Evolutionary conservation across 2,329 filamentous ascomycete genomes (phyloP).

Genomic region (Blastomyces gilchristii): DNA sequence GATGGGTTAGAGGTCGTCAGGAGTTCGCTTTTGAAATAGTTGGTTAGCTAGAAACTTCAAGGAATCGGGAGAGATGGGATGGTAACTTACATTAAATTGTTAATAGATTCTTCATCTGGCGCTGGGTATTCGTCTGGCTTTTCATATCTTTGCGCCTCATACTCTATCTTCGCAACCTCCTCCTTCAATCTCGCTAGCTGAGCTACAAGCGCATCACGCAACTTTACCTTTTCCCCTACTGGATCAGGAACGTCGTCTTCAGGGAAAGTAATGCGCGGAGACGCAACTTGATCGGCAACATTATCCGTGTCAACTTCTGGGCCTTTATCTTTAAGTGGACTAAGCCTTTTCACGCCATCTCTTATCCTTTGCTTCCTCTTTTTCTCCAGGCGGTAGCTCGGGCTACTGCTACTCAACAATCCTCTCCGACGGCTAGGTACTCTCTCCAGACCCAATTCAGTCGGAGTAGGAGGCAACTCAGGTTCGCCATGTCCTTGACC

Average conservation of each 20-base stretch:
- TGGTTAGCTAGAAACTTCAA: constrained; percentile 18
- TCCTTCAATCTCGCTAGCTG: constrained; percentile 49
- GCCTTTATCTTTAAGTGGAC: constrained; percentile 24
- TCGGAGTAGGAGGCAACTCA: constrained; percentile 48
- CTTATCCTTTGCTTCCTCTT: constrained; percentile 20
- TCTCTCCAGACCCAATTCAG: constrained; percentile 31
- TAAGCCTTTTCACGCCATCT: constrained; percentile 19
- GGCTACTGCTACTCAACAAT: constrained; percentile 29
- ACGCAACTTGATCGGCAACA: constrained; percentile 6
- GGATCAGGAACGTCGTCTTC: constrained; percentile 18
- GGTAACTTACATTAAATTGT: constrained; percentile 26
- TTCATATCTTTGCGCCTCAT: constrained; percentile 49
- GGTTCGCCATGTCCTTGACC: constrained; percentile 43
- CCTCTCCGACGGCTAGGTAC: constrained; percentile 23
- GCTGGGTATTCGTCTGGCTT: constrained; percentile 24
- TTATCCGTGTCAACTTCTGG: constrained; percentile 14
- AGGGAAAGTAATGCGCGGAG: constrained; percentile 5
- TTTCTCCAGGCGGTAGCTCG: constrained; percentile 24
- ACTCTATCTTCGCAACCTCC: constrained; percentile 48
- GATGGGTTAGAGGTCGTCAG: constrained; percentile 24
- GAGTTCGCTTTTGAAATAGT: constrained; percentile 21
- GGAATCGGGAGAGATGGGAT: constrained; percentile 3
- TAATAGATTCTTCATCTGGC: constrained; percentile 28
- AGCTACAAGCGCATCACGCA: constrained; percentile 44
- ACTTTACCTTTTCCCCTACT: constrained; percentile 39